These are phyloP conservation scores for Globisporangium iwayamae DNA, from an alignment of 352 stramenopile genomes.

Conservation along the genomic window DNA sequence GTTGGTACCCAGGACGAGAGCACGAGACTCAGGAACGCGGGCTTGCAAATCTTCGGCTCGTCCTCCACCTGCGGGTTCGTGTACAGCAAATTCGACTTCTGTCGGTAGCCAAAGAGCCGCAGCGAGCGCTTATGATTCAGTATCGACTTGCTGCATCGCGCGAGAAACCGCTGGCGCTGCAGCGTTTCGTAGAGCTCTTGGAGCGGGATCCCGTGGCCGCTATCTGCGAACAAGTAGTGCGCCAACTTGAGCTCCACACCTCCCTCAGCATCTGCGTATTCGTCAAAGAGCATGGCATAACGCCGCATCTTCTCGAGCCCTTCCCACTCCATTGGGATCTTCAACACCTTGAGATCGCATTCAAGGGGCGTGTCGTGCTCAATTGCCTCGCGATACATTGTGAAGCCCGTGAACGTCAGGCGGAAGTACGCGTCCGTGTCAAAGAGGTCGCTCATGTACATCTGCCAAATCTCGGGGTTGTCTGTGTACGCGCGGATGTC, in stretches of 20 bases:
- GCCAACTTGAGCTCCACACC: constrained; percentile 29
- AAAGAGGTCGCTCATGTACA: constrained; percentile 62
- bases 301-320: constrained; percentile 19
- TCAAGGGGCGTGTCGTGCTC: constrained; percentile 38
- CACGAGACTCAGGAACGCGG: constrained; percentile 38
- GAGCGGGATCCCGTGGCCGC: constrained; percentile 25
- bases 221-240: constrained; percentile 56
- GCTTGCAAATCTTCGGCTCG: constrained; percentile 42
- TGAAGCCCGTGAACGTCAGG: constrained; percentile 61
- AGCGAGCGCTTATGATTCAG: constrained; percentile 46
- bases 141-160: constrained; percentile 40
- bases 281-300: constrained; percentile 34
- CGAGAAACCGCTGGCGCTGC: constrained; percentile 30
- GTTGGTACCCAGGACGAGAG: constrained; percentile 45
- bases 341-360: constrained; percentile 35
- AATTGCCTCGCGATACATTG: constrained; percentile 46
- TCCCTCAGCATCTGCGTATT: constrained; percentile 41
- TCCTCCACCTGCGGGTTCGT: constrained; percentile 30
- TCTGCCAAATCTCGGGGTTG: constrained; percentile 49
- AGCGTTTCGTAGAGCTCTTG: constrained; percentile 39
- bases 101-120: constrained; percentile 62
- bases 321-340: constrained; percentile 41
- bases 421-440: constrained; percentile 30
- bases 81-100: constrained; percentile 41
- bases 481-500: constrained; percentile 35